Base-by-base conservation (phyloP, 1,284 basidiomycete genomes). In the Ganoderma meredithae region DNA sequence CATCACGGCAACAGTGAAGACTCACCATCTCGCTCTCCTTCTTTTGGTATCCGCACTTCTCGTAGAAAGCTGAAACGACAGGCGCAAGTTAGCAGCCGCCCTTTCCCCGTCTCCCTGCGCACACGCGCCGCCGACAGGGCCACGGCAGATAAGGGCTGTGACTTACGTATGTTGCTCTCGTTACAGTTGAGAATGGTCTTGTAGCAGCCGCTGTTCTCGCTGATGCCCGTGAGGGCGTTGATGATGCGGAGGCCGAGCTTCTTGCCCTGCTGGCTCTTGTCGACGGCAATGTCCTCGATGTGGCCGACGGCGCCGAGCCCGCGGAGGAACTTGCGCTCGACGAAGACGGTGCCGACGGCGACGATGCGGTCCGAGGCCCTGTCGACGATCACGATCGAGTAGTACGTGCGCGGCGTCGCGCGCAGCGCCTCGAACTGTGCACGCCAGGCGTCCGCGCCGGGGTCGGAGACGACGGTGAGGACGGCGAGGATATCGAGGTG, bases 111-210 rank as follows among this genome's bases (percentile, higher is more conserved):
- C 33, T 12, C 31, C 31, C 4, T 39, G 10, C 22, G 3, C 55
- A 36, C 19, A 7, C 55, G 10, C 31, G 55, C 43, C 17, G 43
- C 43, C 8, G 4, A 10, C 22, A 0, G 27, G 17, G 31, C 33
- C 10, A 31, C 19, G 33, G 61, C 69, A 78, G 68, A 56, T 43
- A 39, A 58, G 56, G 52, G 22, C 17, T 19, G 41, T 19, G 25
- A 90, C 95, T 81, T 79, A 98, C 96, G 91, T 72, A 96, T 93
- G 76, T 99, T 99, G 63, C 88, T 85, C 71, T 95, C 90, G 77
- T 88, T 95, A 81, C 97, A 99, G 80, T 99, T 98, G 75, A 99
- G 82, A 73, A 99, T 98, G 25, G 95, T 96, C 90, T 99, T 98
- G 83, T 98, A 98, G 81, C 94, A 90, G 36, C 96, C 91, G 70